phyloP scores from a whole-genome alignment of 805 yeast genomes.

The Suhomyces sp. region DNA sequence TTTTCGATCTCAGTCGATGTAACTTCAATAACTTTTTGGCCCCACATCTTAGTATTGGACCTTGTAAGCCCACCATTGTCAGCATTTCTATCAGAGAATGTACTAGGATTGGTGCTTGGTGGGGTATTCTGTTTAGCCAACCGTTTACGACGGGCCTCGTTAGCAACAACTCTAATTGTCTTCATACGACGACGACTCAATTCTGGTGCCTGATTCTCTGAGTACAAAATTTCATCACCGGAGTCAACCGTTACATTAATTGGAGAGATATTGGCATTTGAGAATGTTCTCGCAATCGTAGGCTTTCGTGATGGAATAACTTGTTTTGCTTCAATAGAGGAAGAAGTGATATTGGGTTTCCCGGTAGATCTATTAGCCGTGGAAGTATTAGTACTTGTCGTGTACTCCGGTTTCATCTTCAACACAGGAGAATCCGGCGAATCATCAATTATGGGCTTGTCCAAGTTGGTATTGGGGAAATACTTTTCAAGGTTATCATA shows the following conservation, averaged over 20 bases:
- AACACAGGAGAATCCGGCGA: conserved; percentile 55
- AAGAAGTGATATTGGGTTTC: too few relatives aligned
- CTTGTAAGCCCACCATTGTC: conserved; percentile 52
- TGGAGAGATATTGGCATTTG: conserved; percentile 44
- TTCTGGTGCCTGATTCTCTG: conserved; percentile 37
- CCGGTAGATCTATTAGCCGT: background rate
- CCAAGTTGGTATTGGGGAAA: conserved; percentile 90
- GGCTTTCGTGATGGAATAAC: conserved; percentile 21
- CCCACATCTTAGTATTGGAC: conserved; percentile 94
- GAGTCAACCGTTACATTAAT: conserved; percentile 21
- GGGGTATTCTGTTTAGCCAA: conserved; percentile 22
- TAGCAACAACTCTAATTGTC: conserved; percentile 89
- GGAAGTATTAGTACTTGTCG: too few relatives aligned
- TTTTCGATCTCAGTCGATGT: conserved; percentile 65
- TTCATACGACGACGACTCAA: conserved; percentile 66
- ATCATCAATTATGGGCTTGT: conserved; percentile 82
- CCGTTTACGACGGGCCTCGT: conserved; percentile 64
- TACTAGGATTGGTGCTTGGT: background rate
- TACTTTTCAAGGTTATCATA: conserved; percentile 88
- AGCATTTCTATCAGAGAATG: background rate
- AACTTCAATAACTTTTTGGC: conserved; percentile 87
- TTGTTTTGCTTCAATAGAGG: background rate
- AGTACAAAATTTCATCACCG: conserved; percentile 37
- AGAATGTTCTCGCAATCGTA: conserved; percentile 42
- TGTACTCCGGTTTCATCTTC: background rate